Conservation (phyloP, 2,329 filamentous ascomycete genomes). For the Leptographium galeiforme region DNA sequence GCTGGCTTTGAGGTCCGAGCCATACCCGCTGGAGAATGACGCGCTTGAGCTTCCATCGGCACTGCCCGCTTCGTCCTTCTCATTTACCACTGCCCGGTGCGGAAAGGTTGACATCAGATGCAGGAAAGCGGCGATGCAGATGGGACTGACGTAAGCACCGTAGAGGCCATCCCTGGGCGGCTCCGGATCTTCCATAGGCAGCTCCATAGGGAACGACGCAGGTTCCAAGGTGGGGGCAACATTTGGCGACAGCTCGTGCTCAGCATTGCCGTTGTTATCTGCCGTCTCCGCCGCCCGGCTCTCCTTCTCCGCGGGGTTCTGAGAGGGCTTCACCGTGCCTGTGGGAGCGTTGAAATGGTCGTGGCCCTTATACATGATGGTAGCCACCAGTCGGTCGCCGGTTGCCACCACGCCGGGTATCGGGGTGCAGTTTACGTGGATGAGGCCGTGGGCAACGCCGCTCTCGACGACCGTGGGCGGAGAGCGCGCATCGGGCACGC, state of each 20-base stretch:
- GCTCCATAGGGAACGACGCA: constrained; percentile 20
- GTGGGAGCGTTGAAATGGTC: constrained; percentile 10
- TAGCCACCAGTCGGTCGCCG: constrained; percentile 43
- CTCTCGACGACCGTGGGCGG: constrained; percentile 49
- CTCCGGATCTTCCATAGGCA: constrained; percentile 8
- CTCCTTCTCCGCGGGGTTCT: constrained; percentile 6
- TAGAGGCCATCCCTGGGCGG: constrained; percentile 48
- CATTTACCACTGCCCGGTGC: constrained; percentile 29
- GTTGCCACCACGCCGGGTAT: constrained; percentile 25
- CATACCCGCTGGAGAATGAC: constrained; percentile 6
- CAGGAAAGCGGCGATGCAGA: constrained; percentile 53
- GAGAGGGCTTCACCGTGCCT: not conserved
- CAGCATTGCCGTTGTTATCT: not conserved
- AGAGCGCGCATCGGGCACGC: constrained; percentile 44
- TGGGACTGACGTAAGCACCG: constrained; percentile 50
- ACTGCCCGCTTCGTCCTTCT: not conserved
- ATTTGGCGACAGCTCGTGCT: constrained; percentile 32
- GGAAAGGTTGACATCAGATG: constrained; percentile 53
- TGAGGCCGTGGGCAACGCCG: constrained; percentile 47
- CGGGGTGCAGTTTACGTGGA: constrained; percentile 50
- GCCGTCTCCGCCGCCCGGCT: not conserved
- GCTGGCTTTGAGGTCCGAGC: constrained; percentile 40
- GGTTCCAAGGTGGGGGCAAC: constrained; percentile 43
- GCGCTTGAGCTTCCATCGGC: not conserved
- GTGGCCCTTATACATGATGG: constrained; percentile 46